A percentile compares a stretch with the other conserved stretches of the same genome.
Evolutionary conservation across 768 basidiomycete genomes (phyloP).

Genomic region (Antrodiella citrinella): DNA sequence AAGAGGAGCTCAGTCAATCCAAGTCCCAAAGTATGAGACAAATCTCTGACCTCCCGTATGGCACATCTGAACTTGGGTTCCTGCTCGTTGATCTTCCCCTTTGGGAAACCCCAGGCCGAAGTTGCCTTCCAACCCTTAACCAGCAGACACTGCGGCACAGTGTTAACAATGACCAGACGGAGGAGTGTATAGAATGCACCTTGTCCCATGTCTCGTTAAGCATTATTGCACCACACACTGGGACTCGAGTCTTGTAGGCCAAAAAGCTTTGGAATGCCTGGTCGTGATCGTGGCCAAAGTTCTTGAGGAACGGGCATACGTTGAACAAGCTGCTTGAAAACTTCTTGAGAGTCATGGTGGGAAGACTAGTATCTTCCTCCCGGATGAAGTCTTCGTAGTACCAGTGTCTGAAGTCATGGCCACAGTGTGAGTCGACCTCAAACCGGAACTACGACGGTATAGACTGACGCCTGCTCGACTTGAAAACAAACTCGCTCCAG

Average conservation of each 20-base stretch:
- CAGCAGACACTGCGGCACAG: slow-evolving; percentile 66
- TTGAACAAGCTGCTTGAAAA: slow-evolving; percentile 91
- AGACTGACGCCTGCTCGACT: slow-evolving; percentile 93
- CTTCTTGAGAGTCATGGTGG: slow-evolving; percentile 81
- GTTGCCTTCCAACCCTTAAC: slow-evolving; percentile 98
- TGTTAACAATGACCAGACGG: slow-evolving; percentile 7
- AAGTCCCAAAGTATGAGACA: slow-evolving; percentile 4
- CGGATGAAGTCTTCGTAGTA: slow-evolving; percentile 99
- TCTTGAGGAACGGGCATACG: slow-evolving; percentile 73
- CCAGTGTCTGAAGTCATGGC: slow-evolving; percentile 69
- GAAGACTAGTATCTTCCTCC: slow-evolving; percentile 81
- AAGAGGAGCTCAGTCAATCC: not conserved
- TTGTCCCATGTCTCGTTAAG: slow-evolving; percentile 89
- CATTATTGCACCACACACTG: slow-evolving; percentile 97
- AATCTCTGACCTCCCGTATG: slow-evolving; percentile 80
- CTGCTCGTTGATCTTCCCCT: slow-evolving; percentile 97
- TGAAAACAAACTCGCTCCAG: slow-evolving; percentile 96
- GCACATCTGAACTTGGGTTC: slow-evolving; percentile 83
- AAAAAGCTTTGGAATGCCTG: slow-evolving; percentile 85
- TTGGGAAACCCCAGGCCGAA: slow-evolving; percentile 98
- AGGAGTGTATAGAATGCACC: slow-evolving; percentile 37
- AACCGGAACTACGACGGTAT: not conserved
- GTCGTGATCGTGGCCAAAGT: slow-evolving; percentile 81
- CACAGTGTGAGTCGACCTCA: slow-evolving; percentile 10
- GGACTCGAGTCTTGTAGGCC: slow-evolving; percentile 93